Conservation (phyloP, 805 yeast species). For the Pichia thaimueangensis region DNA sequence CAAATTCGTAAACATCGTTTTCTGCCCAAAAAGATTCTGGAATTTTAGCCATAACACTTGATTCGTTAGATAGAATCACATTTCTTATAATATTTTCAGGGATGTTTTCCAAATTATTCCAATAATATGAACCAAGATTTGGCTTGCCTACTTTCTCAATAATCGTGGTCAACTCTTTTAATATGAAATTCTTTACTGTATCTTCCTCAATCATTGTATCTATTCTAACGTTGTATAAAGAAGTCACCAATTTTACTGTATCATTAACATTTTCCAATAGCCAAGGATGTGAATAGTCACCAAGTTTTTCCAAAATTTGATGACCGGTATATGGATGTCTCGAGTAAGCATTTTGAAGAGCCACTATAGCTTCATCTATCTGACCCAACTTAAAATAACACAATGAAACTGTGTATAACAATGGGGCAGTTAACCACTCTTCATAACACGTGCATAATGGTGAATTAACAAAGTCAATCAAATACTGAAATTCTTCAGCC, state of each 20-base stretch:
- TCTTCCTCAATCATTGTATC: constrained; percentile 47
- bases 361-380: constrained; percentile 38
- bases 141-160: constrained; percentile 16
- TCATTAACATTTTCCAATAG: constrained; percentile 22
- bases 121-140: constrained; percentile 13
- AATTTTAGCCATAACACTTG: constrained; percentile 60
- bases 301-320: constrained; percentile 42
- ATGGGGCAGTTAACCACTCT: constrained; percentile 68
- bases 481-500: constrained; percentile 56
- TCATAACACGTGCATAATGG: constrained; percentile 50
- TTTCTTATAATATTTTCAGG: constrained; percentile 63
- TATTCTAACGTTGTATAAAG: constrained; percentile 56
- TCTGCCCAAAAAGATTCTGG: constrained; percentile 57
- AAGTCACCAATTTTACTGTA: constrained; percentile 39
- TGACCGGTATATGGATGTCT: constrained; percentile 54
- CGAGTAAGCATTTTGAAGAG: constrained; percentile 44
- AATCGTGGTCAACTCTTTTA: constrained; percentile 15
- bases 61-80: constrained; percentile 65
- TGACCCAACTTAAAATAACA: constrained; percentile 45
- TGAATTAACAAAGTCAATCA: constrained; percentile 51
- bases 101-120: constrained; percentile 29
- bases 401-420: constrained; percentile 58
- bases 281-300: constrained; percentile 30
- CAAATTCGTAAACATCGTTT: constrained; percentile 62
- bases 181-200: constrained; percentile 37